Conservation (phyloP, 768 basidiomycete species). For the Sporobolomyces roseus region DNA sequence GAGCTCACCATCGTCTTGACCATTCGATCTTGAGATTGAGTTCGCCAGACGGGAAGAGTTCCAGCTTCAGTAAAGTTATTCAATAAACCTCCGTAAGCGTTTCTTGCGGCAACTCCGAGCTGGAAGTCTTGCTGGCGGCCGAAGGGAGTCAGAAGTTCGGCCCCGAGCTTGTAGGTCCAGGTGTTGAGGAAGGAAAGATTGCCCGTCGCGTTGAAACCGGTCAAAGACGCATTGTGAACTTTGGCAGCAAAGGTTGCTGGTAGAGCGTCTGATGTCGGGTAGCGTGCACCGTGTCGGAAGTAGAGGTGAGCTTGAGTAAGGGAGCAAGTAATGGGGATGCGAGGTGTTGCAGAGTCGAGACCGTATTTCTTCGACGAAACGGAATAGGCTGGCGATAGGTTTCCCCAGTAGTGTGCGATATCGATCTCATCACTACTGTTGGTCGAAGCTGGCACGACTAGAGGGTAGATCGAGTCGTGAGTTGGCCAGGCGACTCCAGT, state of each 20-base stretch:
- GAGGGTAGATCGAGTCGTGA: slow-evolving; percentile 41
- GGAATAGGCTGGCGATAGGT: slow-evolving; percentile 47
- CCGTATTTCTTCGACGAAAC: slow-evolving; percentile 47
- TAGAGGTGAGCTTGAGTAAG: slow-evolving; percentile 46
- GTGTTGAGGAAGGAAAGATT: slow-evolving; percentile 71
- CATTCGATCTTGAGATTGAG: slow-evolving; percentile 56
- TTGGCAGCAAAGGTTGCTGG: slow-evolving; percentile 46
- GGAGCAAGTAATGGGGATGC: slow-evolving; percentile 45
- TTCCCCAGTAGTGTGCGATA: slow-evolving; percentile 48
- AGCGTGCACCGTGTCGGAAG: slow-evolving; percentile 47
- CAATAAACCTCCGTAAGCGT: slow-evolving; percentile 64
- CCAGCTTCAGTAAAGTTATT: slow-evolving; percentile 61
- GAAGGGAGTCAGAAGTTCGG: slow-evolving; percentile 80
- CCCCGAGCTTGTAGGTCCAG: slow-evolving; percentile 84
- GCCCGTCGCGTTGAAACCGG: slow-evolving; percentile 50
- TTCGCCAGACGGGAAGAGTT: slow-evolving; percentile 71
- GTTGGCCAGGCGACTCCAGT: slow-evolving; percentile 45
- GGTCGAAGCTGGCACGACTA: slow-evolving; percentile 40
- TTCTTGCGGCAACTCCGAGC: slow-evolving; percentile 62
- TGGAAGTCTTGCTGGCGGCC: slow-evolving; percentile 80
- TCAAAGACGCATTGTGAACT: slow-evolving; percentile 44
- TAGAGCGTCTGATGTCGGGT: slow-evolving; percentile 46
- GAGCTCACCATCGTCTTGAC: slow-evolving; percentile 42
- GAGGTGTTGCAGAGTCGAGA: slow-evolving; percentile 45
- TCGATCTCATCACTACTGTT: slow-evolving; percentile 20